Base-by-base conservation (phyloP, 2,329 filamentous ascomycete species). In the Exophiala sideris region DNA sequence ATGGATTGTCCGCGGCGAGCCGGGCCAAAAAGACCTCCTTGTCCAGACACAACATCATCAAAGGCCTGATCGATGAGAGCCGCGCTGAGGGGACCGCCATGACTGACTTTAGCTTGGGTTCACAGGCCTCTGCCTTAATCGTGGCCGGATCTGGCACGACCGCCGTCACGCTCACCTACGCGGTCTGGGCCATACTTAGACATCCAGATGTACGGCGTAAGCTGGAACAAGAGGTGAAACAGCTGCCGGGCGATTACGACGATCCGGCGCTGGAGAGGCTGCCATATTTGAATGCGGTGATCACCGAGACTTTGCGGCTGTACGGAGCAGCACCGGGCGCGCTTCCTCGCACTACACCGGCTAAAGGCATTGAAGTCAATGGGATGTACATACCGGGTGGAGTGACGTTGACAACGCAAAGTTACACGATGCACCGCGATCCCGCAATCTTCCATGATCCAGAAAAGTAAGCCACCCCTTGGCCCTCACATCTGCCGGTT, bases 221-320 rank as follows among this genome's bases (percentile, higher is more conserved):
- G 57, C 69, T 84, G 0, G 67, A 73, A 1, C 56, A 64, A 0
- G 79, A 84, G 60, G 69, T 84, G 0, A 65, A 70, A 0, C 66
- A 66, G 50, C 60, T 50, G 40, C 65, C 8, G n/a, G 7, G 44
- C 36, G 14, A 62, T 70, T 49, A 75, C 75, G 0, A 67, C 68
- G 51, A 65, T 70, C 10, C 77, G 69, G 64, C 69, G 66, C 64
- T 85, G 0, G 78, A 84, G 45, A 62, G 62, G 2, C 70, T 84
- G 0, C 78, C 79, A 1, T 60, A 81, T 2, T 72, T 85, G 1
- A 73, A 85, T 52, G 79, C 81, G 14, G 70, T 83, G 2, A 59
- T 85, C n/a, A 76, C 74, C 65, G 83, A 86, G 63, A 80, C 81
- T 0, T 71, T 85, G 20, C 76, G 82, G 1, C 70, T 82, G 1